These are phyloP conservation scores for Rhododendron molle DNA, from an alignment of 148 eudicot species.

Conservation along the genomic window DNA sequence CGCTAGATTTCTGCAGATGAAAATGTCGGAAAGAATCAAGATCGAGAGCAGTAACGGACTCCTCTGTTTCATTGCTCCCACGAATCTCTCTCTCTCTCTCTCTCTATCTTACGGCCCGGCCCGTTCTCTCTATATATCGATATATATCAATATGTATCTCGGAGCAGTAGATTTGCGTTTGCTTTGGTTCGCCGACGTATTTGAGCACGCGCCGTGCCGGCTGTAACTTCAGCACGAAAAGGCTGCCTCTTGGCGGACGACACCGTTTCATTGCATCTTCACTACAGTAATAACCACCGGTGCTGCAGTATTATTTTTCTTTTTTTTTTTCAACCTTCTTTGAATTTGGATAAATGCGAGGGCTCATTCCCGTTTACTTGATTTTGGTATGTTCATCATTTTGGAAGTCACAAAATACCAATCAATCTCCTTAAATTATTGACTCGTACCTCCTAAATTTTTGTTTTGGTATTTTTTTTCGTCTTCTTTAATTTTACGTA, in stretches of 20 bases:
- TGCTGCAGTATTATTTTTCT: neutral
- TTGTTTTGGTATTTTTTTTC: too few species aligned
- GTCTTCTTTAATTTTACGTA: too few species aligned
- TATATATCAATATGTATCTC: neutral
- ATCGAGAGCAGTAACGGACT: slow-evolving; percentile 5
- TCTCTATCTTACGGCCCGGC: neutral
- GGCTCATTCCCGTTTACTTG: too few species aligned
- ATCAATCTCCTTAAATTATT: too few species aligned
- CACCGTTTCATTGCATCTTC: neutral
- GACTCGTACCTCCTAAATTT: too few species aligned
- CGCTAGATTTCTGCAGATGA: slow-evolving; percentile 32
- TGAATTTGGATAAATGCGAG: too few species aligned
- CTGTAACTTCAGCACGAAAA: neutral
- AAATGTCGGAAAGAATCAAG: slow-evolving; percentile 26
- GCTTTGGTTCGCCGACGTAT: neutral
- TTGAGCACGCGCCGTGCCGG: neutral
- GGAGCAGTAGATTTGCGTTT: neutral
- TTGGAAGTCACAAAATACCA: too few species aligned
- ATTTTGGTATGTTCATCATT: too few species aligned
- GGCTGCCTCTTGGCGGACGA: neutral
- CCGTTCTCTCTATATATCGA: neutral
- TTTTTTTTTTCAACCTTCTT: neutral
- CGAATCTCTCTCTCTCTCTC: neutral
- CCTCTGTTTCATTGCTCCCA: slow-evolving; percentile 15
- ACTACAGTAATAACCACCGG: neutral